A percentile compares a stretch with the other conserved stretches of the same genome.
Conservation (phyloP, 73 alveolate species). For the Blepharisma stoltei region DNA sequence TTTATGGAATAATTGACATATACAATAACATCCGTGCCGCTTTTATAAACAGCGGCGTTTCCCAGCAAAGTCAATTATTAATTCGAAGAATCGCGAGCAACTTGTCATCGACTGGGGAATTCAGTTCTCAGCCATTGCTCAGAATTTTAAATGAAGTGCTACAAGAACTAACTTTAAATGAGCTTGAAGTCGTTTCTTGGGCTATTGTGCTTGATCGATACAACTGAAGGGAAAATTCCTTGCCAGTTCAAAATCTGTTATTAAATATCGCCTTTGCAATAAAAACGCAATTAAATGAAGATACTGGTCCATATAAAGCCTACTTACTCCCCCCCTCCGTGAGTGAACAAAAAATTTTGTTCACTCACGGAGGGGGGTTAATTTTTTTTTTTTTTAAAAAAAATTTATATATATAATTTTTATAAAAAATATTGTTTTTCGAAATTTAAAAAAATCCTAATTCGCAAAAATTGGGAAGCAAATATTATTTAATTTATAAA, state of each 20-base stretch:
- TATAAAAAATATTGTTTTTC: no score
- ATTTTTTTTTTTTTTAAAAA: no score
- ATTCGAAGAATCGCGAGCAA: not conserved
- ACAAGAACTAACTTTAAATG: not conserved
- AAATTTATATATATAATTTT: no score
- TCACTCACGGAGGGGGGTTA: no score
- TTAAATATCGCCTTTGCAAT: not conserved
- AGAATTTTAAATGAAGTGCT: not conserved
- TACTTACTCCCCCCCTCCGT: no score
- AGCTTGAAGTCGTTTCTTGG: not conserved
- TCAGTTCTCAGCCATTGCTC: not conserved
- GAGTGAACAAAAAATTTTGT: no score
- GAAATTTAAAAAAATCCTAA: no score
- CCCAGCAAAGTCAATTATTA: slow-evolving; percentile 14
- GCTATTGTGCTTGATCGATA: not conserved
- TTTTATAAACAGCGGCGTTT: not conserved
- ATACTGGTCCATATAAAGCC: not conserved
- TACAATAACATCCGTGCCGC: not conserved
- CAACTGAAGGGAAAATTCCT: not conserved
- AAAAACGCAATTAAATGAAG: slow-evolving; percentile 1
- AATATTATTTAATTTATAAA: no score
- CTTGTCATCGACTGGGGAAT: not conserved
- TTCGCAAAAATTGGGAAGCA: no score
- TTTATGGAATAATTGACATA: not conserved
- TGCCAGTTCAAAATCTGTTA: not conserved